Base-by-base conservation (phyloP, 2,329 filamentous ascomycete genomes). In the Fusarium beomiforme region DNA sequence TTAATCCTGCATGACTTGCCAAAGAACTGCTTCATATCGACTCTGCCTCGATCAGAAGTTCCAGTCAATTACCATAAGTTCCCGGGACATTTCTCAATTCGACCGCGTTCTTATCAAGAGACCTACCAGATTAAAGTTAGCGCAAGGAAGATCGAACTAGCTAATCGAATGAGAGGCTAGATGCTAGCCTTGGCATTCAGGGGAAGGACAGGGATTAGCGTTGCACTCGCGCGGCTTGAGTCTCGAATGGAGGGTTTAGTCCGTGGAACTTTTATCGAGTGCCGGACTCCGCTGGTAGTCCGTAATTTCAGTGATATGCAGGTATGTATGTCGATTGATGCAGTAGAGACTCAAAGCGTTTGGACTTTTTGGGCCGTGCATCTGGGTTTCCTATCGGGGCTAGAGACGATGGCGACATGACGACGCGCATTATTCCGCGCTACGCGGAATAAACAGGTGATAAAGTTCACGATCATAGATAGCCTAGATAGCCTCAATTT, bases 61-160 rank as follows among this genome's bases (percentile, higher is more conserved):
- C 60, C 60, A 14, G 26, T 21, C 24, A 31, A 53, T 36, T 33
- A 62, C 34, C 60, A 63, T 37, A 64, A 64, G 60, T 64, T 64
- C 60, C 60, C 46, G 33, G 16, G 50, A 23, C 39, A 50, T 51
- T 58, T 46, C 55, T 36, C 55, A 39, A 34, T 57, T 36, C 33
- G 33, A 36, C 33, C 14, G 16, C 34, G 41, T 34, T 21, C 57
- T 39, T 63, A 63, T 63, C 60, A 43, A 34, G 21, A 62, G 23
- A 63, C 60, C 60, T 63, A 59, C 60, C 44, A 43, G 36, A 53
- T 62, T 14, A 9, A 63, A 60, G 23, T 29, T 62, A 62, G 57
- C 43, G 60, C 14, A 63, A 14, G 43, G 57, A 63, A 63, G 44
- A 63, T 63, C 60, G 57, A 37, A 43, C 24, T 63, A 29, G 56